Evolutionary conservation across 2,329 filamentous ascomycete species (phyloP), one percentile per base, ranked within the genome.

Genomic region (Lizonia empirigonia): DNA sequence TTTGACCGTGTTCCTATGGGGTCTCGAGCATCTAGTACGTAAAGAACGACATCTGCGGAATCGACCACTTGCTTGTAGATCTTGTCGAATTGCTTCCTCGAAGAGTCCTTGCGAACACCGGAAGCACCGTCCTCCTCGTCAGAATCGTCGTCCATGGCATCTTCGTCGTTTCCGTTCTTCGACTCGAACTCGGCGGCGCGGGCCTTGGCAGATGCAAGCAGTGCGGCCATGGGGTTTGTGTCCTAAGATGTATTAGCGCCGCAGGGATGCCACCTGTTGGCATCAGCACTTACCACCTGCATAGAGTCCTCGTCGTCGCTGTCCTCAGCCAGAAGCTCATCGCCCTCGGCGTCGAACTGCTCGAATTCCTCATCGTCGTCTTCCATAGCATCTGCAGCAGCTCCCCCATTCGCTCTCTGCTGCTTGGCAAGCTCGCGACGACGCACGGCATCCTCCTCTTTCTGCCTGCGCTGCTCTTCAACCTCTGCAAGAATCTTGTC

Each of bases 401-500:
- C 70, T 20, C 67, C 70, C 9, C 72, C 73, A 20, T 72, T 63
- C 50, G 64, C 60, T 50, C 66, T 73, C 58, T 77, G 74, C 49
- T 73, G 74, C 63, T 77, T 82, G 49, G 86, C 86, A 67, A 91
- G 78, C 69, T 95, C 89, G 57, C 84, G 84, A 64, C 85, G 82
- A 69, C 83, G 80, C 50, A 83, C 82, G 69, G 58, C 63, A 29
- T 96, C 90, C 68, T 96, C 91, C 58, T 85, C 85, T 79, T 93
- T 97, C 73, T 84, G 79, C 61, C 87, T 79, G 70, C 88, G 88
- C 65, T 85, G 88, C 77, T 96, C 90, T 77, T 99, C 94, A 64
- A 99, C 95, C 76, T 99, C 91, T 51, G 92, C 86, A 26, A 99
- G 83, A 22, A 99, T 84, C 80, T 89, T 92, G 74, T 97, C 92